Percentiles rank a stretch among this genome's conserved stretches.
phyloP scores from a whole-genome alignment of 2,329 filamentous ascomycete genomes.

The Xylaria digitata region DNA sequence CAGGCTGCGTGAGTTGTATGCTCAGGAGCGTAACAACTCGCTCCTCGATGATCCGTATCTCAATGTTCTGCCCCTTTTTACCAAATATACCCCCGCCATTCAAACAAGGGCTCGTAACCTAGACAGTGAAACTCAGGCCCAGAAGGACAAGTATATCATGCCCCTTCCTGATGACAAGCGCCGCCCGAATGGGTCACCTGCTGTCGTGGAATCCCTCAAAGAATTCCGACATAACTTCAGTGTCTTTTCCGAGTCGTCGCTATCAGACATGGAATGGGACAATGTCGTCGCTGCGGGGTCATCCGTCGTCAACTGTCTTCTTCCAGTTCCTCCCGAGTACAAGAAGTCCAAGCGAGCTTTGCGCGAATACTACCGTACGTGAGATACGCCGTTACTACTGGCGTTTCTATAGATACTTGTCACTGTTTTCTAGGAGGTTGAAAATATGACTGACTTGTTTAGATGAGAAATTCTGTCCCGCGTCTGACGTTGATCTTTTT shows the following conservation, averaged over 20 bases:
- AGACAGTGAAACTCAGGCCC: slow-evolving; percentile 65
- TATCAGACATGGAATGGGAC: slow-evolving; percentile 81
- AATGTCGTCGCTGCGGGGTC: slow-evolving; percentile 86
- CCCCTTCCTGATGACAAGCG: slow-evolving; percentile 70
- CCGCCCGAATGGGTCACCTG: slow-evolving; percentile 70
- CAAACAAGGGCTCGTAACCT: slow-evolving; percentile 72
- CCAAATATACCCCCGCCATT: slow-evolving; percentile 64
- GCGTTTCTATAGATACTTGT: too few relatives aligned
- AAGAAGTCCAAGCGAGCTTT: slow-evolving; percentile 70
- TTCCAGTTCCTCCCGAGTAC: slow-evolving; percentile 75
- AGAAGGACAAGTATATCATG: slow-evolving; percentile 77
- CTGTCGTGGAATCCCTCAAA: slow-evolving; percentile 73
- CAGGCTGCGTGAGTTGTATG: slow-evolving; percentile 73
- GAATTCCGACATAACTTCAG: slow-evolving; percentile 84
- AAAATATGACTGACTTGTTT: slow-evolving; percentile 21
- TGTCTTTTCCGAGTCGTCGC: slow-evolving; percentile 82
- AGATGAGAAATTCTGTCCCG: slow-evolving; percentile 61
- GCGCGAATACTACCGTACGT: slow-evolving; percentile 82
- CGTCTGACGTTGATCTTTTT: slow-evolving; percentile 89
- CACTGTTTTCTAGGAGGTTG: background rate
- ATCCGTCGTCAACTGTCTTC: slow-evolving; percentile 80
- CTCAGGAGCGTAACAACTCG: slow-evolving; percentile 72
- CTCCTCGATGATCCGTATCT: slow-evolving; percentile 66
- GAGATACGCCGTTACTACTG: slow-evolving; percentile 43
- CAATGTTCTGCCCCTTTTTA: slow-evolving; percentile 76